A percentile compares a stretch with the other conserved stretches of the same genome.
Evolutionary conservation across 306 rosid species (phyloP).

Genomic region (Citrullus amarus): DNA sequence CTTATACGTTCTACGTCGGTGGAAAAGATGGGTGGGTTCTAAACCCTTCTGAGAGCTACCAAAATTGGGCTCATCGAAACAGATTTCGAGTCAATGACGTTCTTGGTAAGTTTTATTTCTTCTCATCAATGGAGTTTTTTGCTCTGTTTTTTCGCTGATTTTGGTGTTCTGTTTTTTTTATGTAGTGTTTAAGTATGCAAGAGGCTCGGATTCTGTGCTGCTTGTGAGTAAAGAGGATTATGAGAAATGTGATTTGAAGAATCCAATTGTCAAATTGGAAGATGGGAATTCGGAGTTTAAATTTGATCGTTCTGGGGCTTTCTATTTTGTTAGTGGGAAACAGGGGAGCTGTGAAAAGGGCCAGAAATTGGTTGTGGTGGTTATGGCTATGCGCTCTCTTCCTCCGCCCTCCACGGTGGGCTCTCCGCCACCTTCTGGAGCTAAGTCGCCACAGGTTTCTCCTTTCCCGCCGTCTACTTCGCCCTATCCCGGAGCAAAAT

Average conservation of each 20-base stretch:
- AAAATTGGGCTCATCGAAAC: slow-evolving; percentile 41
- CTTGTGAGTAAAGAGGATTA: slow-evolving; percentile 57
- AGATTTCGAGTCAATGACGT: slow-evolving; percentile 56
- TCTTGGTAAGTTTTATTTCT: slow-evolving; percentile 28
- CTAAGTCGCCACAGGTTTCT: background rate
- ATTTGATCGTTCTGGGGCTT: slow-evolving; percentile 54
- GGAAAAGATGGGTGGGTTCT: slow-evolving; percentile 66
- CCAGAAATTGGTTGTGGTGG: slow-evolving; percentile 49
- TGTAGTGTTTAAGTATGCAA: slow-evolving; percentile 58
- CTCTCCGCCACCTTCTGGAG: background rate
- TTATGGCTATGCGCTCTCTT: slow-evolving; percentile 31
- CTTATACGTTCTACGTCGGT: slow-evolving; percentile 42
- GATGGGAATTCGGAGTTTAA: slow-evolving; percentile 52
- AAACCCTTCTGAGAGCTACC: slow-evolving; percentile 45
- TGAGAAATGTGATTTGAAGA: slow-evolving; percentile 44
- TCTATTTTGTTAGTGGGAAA: slow-evolving; percentile 56
- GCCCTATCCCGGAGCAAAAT: no score
- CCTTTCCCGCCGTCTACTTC: background rate
- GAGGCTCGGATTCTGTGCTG: slow-evolving; percentile 58
- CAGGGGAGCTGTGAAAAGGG: slow-evolving; percentile 50
- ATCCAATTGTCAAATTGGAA: slow-evolving; percentile 46
- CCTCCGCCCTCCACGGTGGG: background rate
- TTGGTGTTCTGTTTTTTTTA: background rate
- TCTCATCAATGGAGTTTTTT: background rate
- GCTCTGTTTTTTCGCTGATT: background rate